A percentile compares a stretch with the other conserved stretches of the same genome.
Evolutionary conservation across 768 basidiomycete species (phyloP).

Genomic region (Trametes maxima): DNA sequence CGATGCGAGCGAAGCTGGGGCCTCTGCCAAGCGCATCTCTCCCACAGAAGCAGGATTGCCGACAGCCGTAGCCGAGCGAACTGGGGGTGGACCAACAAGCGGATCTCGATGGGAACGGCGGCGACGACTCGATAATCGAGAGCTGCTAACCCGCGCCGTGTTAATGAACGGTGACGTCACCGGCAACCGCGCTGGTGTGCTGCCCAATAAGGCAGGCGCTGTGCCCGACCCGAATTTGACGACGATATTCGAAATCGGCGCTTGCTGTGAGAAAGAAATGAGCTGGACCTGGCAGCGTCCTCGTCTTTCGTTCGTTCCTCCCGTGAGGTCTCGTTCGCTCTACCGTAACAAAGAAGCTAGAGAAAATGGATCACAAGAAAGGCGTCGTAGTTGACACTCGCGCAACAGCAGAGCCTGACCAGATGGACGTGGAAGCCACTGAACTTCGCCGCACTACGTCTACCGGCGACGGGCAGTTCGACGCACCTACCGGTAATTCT

Average conservation of each 20-base stretch:
- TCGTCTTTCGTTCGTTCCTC: not conserved
- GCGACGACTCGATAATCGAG: not conserved
- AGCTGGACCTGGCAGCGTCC: not conserved
- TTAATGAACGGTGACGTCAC: conserved; percentile 1
- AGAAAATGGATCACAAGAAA: not conserved
- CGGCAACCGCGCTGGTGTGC: not conserved
- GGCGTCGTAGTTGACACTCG: too few relatives aligned
- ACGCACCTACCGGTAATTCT: conserved; percentile 2
- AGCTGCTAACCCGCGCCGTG: not conserved
- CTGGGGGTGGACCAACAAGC: conserved; percentile 2
- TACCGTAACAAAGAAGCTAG: not conserved
- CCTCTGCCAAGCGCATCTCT: too few relatives aligned
- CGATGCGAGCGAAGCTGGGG: too few relatives aligned
- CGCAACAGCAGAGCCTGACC: not conserved
- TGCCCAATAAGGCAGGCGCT: not conserved
- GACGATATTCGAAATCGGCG: conserved; percentile 21
- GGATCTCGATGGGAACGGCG: conserved; percentile 2
- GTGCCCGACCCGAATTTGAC: conserved; percentile 18
- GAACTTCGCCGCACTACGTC: not conserved
- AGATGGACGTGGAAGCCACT: not conserved
- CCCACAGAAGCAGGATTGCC: too few relatives aligned
- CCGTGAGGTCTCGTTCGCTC: not conserved
- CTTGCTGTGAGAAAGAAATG: conserved; percentile 6
- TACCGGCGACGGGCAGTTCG: not conserved
- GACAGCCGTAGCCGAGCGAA: too few relatives aligned